phyloP scores from a whole-genome alignment of 148 eudicot species.

The Rhododendron ferrugineum region DNA sequence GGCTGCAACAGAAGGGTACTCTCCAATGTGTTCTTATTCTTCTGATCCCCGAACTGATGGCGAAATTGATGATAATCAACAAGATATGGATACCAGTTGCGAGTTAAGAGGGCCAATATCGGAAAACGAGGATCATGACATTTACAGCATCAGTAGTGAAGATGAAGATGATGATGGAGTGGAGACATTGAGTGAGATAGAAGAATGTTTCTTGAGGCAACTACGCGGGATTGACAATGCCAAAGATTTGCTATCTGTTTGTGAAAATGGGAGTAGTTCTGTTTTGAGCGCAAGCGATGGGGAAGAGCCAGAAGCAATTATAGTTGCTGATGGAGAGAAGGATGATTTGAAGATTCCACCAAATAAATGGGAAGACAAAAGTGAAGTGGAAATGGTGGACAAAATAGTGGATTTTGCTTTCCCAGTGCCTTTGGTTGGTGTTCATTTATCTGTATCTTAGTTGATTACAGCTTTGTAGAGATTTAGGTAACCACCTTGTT shows the following conservation, averaged over 20 bases:
- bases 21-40: constrained; percentile 51
- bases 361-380: constrained; percentile 19
- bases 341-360: constrained; percentile 7
- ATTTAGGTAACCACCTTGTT: constrained; percentile 14
- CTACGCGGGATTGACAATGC: constrained; percentile 26
- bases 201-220: constrained; percentile 67
- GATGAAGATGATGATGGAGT: neutral
- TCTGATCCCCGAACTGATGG: constrained; percentile 40
- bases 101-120: constrained; percentile 52
- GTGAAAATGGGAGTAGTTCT: neutral
- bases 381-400: constrained; percentile 35
- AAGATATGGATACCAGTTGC: constrained; percentile 60
- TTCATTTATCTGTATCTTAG: neutral
- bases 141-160: constrained; percentile 10
- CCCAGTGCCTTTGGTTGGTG: constrained; percentile 19
- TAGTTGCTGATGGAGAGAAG: neutral
- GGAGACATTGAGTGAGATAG: constrained; percentile 44
- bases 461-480: neutral
- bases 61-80: constrained; percentile 50
- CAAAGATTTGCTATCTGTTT: neutral
- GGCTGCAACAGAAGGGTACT: constrained; percentile 41
- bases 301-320: neutral
- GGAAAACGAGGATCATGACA: constrained; percentile 33
- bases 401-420: constrained; percentile 22
- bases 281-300: neutral